phyloP scores from a whole-genome alignment of 768 basidiomycete species.

The Suillus tomentosus region DNA sequence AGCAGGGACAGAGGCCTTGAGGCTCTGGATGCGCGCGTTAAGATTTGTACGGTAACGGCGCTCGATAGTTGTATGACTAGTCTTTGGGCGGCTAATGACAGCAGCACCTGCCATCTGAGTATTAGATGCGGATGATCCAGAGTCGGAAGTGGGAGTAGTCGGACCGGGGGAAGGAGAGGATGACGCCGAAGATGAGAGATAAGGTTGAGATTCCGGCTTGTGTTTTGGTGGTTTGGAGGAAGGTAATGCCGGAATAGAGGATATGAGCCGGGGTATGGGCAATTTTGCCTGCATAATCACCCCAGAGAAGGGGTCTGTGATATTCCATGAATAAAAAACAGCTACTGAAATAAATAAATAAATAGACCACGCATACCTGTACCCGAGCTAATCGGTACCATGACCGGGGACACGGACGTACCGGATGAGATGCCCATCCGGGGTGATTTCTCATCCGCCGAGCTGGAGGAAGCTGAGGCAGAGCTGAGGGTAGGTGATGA shows the following conservation, averaged over 20 bases:
- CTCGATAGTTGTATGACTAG: slow-evolving; percentile 88
- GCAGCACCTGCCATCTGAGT: slow-evolving; percentile 1
- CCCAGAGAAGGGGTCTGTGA: slow-evolving; percentile 6
- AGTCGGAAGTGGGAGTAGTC: slow-evolving; percentile 25
- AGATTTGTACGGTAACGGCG: slow-evolving; percentile 87
- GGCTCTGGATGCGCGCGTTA: slow-evolving; percentile 80
- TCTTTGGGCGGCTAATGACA: slow-evolving; percentile 60
- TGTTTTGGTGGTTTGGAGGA: slow-evolving; percentile 34
- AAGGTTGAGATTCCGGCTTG: slow-evolving; percentile 13
- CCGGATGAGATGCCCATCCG: slow-evolving; percentile 28
- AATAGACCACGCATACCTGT: not conserved
- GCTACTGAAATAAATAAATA: too few species aligned
- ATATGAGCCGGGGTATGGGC: slow-evolving; percentile 51
- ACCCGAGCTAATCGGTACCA: slow-evolving; percentile 36
- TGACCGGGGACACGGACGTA: slow-evolving; percentile 50
- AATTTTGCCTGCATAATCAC: slow-evolving; percentile 38
- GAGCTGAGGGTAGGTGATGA: slow-evolving; percentile 37
- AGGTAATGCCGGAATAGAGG: slow-evolving; percentile 47
- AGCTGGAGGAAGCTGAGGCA: slow-evolving; percentile 28
- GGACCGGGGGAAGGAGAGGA: slow-evolving; percentile 45
- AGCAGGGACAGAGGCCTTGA: slow-evolving; percentile 82
- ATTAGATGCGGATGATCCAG: slow-evolving; percentile 19
- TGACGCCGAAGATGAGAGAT: slow-evolving; percentile 35
- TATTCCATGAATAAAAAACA: not conserved
- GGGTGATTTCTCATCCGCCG: slow-evolving; percentile 26